Base-by-base conservation (phyloP, 768 basidiomycete genomes). In the Boletus rubroflammeus region DNA sequence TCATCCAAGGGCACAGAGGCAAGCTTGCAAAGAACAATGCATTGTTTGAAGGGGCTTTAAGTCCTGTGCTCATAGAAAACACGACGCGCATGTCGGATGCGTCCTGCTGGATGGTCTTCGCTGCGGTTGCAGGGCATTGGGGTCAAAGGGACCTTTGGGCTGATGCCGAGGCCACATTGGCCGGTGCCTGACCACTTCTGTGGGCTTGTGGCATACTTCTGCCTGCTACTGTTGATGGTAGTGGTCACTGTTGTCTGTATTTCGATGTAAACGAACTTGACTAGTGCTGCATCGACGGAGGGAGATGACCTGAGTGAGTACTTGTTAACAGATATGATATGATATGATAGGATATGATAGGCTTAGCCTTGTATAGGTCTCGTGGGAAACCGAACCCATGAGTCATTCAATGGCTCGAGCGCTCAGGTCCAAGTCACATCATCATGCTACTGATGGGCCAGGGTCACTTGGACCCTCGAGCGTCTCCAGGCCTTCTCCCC, bases 71-170 rank as follows among this genome's bases (percentile, higher is more conserved):
- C 14, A 11, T n/a, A 42, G 40, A 48, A 47, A 32, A 59, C 23
- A 39, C 73, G 74, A 65, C 56, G 62, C 45, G 63, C 66, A 74
- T 76, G 64, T 62, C 65, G 40, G 74, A 73, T 38, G 51, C 75
- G 50, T 80, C 85, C 9, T 89, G 87, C 63, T 93, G 91, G 91
- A 76, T 92, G 56, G 74, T 90, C 35, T 74, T 93, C 6, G 72
- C 84, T 6, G 79, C 80, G 2, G 72, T 93, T 44, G 78, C 80
- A 25, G 80, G 78, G 19, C 68, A 85, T 3, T 93, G 91, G 91
- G 84, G 81, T 23, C 91, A 93, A 72, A 77, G 74, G 48, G 91
- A 93, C 67, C 70, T 93, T 39, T 93, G 90, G 90, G 72, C 72
- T 69, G 90, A 92, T 63, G 88, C 85, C 21, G 82, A 85, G 62